Evolutionary conservation across 202 grass and related monocot genomes (phyloP).

Genomic region (Saccharum hybrid): DNA sequence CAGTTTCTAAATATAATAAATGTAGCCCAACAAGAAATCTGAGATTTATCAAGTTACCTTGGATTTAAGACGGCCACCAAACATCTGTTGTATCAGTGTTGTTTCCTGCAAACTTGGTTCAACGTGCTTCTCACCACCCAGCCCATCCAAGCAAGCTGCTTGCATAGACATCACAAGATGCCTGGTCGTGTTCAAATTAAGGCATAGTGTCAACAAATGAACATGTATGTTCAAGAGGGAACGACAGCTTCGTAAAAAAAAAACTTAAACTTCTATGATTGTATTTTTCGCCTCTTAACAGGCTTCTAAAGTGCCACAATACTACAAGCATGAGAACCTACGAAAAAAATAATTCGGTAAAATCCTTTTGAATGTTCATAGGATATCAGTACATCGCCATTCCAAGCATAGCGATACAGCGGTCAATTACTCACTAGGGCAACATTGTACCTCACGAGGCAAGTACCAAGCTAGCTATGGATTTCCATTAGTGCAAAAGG

Average conservation of each 20-base stretch:
- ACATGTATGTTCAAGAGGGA: constrained; percentile 33
- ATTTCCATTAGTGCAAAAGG: not conserved
- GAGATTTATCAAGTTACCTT: constrained; percentile 66
- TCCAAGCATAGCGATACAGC: not conserved
- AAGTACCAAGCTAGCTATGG: not conserved
- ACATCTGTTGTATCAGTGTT: constrained; percentile 95
- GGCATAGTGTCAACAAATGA: constrained; percentile 36
- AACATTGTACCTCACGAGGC: not conserved
- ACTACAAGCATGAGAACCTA: constrained; percentile 26
- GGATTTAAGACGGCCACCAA: constrained; percentile 95
- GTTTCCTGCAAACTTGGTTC: constrained; percentile 91
- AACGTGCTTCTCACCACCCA: constrained; percentile 91
- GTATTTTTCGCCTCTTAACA: not conserved
- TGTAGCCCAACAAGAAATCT: constrained; percentile 3
- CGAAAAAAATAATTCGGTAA: not conserved
- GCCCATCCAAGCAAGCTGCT: constrained; percentile 77
- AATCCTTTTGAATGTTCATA: not conserved
- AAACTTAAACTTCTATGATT: constrained; percentile 24
- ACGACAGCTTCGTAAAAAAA: not conserved
- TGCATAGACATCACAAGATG: constrained; percentile 99
- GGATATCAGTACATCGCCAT: not conserved
- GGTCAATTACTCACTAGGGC: constrained; percentile 21
- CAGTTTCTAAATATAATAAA: constrained; percentile 28
- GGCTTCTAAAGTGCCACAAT: constrained; percentile 11
- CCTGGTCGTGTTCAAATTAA: constrained; percentile 61